Percentiles rank a stretch among this genome's conserved stretches.
Evolutionary conservation across 139 green algal species (phyloP).

Genomic region (Coelastrella sp.): DNA sequence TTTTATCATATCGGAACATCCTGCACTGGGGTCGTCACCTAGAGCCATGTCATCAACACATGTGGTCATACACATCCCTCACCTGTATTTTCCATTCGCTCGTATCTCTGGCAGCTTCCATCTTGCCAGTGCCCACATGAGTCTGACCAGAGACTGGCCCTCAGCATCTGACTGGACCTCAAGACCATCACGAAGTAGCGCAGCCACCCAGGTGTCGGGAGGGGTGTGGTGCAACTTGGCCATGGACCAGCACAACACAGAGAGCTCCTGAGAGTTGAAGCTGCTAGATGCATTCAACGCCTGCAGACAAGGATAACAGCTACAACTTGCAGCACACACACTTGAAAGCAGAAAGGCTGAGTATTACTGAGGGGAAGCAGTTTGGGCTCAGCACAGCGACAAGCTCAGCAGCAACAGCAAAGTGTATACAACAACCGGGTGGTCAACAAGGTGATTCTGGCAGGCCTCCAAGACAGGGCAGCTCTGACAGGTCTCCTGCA

Average conservation of each 20-base stretch:
- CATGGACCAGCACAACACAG: conserved; percentile 44
- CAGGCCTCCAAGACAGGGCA: too few species aligned
- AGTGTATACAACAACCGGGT: too few species aligned
- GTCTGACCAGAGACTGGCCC: not conserved
- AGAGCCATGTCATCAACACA: too few species aligned
- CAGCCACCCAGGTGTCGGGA: conserved; percentile 23
- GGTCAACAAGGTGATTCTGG: too few species aligned
- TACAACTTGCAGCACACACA: not conserved
- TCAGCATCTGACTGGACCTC: not conserved
- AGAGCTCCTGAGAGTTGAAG: conserved; percentile 48
- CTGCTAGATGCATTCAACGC: conserved; percentile 27
- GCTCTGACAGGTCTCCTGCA: too few species aligned
- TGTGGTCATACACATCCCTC: not conserved
- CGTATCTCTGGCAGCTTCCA: conserved; percentile 17
- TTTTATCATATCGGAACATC: too few species aligned
- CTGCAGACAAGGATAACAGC: conserved; percentile 48
- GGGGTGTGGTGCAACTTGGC: conserved; percentile 41
- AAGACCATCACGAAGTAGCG: conserved; percentile 23
- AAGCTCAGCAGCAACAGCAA: too few species aligned
- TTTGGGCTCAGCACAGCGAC: too few species aligned
- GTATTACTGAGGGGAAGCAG: not conserved
- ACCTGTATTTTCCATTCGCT: conserved; percentile 3
- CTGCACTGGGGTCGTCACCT: too few species aligned
- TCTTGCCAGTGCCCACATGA: conserved; percentile 28
- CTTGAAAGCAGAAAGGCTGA: not conserved